Base-by-base conservation (phyloP, 768 basidiomycete genomes). In the Lactarius hatsudake region DNA sequence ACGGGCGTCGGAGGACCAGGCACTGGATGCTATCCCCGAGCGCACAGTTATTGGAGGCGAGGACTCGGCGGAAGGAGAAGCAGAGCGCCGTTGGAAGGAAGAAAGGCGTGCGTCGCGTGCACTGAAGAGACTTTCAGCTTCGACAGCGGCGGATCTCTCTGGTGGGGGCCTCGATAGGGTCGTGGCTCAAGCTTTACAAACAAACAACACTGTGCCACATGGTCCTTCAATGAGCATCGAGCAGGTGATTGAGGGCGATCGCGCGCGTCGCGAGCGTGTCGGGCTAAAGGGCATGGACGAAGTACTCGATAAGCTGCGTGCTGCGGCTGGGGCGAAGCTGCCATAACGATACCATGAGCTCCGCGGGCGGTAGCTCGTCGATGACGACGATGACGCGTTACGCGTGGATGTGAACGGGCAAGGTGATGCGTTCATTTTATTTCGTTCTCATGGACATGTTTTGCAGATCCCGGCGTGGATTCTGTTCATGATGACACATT, bases 201-300 rank as follows among this genome's bases (percentile, higher is more conserved):
- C 65, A 23, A 56, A 40, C 18, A 64, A 54, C 38, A 40, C 13
- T 42, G 17, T 53, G 28, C 5, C n/a, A 20, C 65, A 58, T 8
- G 65, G 62, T n/a, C 71, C 62, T 18, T 30, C 65, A 10, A 30
- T 58, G 59, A 63, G 69, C 61, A 71, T 71, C 18, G 71, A 66
- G 57, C 71, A 71, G 63, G 65, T 71, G 55, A 71, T 71, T 0
- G 67, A 71, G 9, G 56, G 45, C 10, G 69, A 70, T 34, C 61
- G 66, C 17, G 20, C 59, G 30, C 69, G 69, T 43, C 62, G 62
- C 8, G 69, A 68, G 13, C 67, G 63, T 15, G 43, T 68, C 15
- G 67, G 67, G 63, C 53, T 64, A 34, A 67, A 66, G 51, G 71
- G 69, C 55, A 70, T 71, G 69, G 71, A 71, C 9, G 65, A 71